Base-by-base conservation (phyloP, 805 yeast genomes). In the Zygoascus bituminiphila region DNA sequence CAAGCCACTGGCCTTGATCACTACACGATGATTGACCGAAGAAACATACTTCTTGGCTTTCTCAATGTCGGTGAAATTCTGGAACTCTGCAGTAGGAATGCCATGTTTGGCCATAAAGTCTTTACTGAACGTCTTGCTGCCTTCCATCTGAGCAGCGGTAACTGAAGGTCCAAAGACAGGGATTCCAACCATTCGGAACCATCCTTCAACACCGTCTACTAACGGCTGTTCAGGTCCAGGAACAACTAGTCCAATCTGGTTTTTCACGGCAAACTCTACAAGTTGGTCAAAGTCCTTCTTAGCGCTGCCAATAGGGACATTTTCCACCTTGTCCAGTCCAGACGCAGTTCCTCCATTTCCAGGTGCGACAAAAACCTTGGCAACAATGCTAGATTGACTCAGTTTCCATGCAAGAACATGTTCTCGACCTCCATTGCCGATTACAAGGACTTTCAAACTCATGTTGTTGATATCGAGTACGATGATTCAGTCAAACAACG, bases 181-280 rank as follows among this genome's bases (percentile, higher is more conserved):
- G 55, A 93, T 82, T 55, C 98, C 98, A 45, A 83, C 84, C 50
- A 78, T 79, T 53, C 77, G 70, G 73, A 93, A 88, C 47, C 71
- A 71, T 15, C 81, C 66, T 23, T 89, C 66, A 52, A 93, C 80
- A 45, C 99, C 99, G 61, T 93, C 97, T 26, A 94, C 97, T 53
- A 94, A 74, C 33, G 98, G 98, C 69, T 88, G 96, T 69, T 93
- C 99, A n/a, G 99, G 99, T 29, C 99, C 99, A 33, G 98, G 98
- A 40, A 93, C 74, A 4, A 88, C 98, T 49, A 93, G 72, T 45
- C 73, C 76, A 47, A 93, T 75, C 4, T 76, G 58, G 48, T 89
- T 71, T 24, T 77, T 77, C 14, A 73, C 63, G 5, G 97, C 96
- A 66, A 89, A 89, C 50, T 79, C 70, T 49, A 80, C 86, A 52